A percentile compares a stretch with the other conserved stretches of the same genome.
These are phyloP conservation scores for Pleoardoris graminearum DNA, from an alignment of 2,329 filamentous ascomycete species.

Conservation along the genomic window DNA sequence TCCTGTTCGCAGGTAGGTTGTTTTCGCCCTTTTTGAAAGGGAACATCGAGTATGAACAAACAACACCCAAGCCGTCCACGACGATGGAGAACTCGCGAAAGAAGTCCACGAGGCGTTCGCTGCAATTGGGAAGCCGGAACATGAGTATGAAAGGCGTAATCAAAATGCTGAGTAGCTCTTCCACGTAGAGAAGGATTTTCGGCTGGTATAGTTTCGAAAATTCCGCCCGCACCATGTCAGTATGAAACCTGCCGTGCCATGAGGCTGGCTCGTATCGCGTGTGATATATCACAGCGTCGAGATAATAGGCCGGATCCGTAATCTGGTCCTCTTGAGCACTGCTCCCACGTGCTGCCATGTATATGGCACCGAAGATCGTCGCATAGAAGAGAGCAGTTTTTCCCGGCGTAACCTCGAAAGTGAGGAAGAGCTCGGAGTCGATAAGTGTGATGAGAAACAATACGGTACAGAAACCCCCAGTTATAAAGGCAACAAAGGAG, in stretches of 20 bases:
- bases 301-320: constrained; percentile 87
- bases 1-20: constrained; percentile 49
- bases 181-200: constrained; percentile 86
- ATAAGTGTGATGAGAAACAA: constrained; percentile 82
- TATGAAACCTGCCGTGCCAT: constrained; percentile 89
- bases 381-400: constrained; percentile 91
- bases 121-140: constrained; percentile 82
- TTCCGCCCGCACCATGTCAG: constrained; percentile 87
- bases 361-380: constrained; percentile 78
- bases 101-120: constrained; percentile 93
- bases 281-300: constrained; percentile 87
- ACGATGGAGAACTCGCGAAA: constrained; percentile 98
- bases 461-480: constrained; percentile 83
- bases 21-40: constrained; percentile 85
- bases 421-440: constrained; percentile 87
- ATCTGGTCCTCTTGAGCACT: constrained; percentile 85
- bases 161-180: constrained; percentile 90
- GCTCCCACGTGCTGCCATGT: constrained; percentile 79
- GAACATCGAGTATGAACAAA: constrained; percentile 97
- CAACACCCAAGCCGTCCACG: constrained; percentile 92
- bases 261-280: constrained; percentile 89
- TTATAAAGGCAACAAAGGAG: constrained; percentile 82
- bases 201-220: constrained; percentile 91
- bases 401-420: constrained; percentile 87
- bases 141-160: constrained; percentile 89